phyloP scores from a whole-genome alignment of 108 stramenopile genomes.

The Heterococcus sp. region DNA sequence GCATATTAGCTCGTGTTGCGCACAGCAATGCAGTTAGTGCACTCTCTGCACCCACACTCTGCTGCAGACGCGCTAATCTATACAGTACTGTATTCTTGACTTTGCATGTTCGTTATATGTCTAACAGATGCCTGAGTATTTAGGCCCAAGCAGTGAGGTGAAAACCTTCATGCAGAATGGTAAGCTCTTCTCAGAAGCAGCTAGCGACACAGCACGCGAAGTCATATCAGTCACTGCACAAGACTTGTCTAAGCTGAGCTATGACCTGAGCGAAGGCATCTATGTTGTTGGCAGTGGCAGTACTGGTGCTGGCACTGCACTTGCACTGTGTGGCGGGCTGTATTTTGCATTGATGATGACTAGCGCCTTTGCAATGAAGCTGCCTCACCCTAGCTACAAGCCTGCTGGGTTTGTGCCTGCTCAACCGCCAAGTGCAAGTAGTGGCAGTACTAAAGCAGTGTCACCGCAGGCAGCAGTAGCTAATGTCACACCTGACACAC shows the following conservation, averaged over 20 bases:
- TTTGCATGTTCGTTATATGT: no score
- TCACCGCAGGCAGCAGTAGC: no score
- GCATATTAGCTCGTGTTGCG: no score
- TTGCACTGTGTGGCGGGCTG: conserved; percentile 37
- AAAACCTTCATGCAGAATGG: conserved; percentile 41
- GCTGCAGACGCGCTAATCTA: no score
- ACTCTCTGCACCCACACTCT: no score
- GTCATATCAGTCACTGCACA: conserved; percentile 44
- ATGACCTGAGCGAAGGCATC: conserved; percentile 49
- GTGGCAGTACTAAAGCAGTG: not conserved
- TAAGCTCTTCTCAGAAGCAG: conserved; percentile 31
- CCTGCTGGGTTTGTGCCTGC: conserved; percentile 30
- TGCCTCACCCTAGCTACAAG: conserved; percentile 43
- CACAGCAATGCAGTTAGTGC: no score
- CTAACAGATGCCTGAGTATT: conserved; percentile 51
- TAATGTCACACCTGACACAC: not conserved
- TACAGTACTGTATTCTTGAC: no score
- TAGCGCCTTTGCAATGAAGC: conserved; percentile 44
- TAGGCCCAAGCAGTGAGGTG: conserved; percentile 39
- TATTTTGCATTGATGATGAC: conserved; percentile 46
- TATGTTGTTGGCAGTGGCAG: conserved; percentile 53
- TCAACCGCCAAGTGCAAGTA: not conserved
- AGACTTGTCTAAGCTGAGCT: conserved; percentile 42
- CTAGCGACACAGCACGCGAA: conserved; percentile 20
- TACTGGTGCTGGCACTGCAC: conserved; percentile 48